Percentiles rank a stretch among this genome's conserved stretches.
phyloP scores from a whole-genome alignment of 2,329 filamentous ascomycete species.

The Pseudonectria foliicola region DNA sequence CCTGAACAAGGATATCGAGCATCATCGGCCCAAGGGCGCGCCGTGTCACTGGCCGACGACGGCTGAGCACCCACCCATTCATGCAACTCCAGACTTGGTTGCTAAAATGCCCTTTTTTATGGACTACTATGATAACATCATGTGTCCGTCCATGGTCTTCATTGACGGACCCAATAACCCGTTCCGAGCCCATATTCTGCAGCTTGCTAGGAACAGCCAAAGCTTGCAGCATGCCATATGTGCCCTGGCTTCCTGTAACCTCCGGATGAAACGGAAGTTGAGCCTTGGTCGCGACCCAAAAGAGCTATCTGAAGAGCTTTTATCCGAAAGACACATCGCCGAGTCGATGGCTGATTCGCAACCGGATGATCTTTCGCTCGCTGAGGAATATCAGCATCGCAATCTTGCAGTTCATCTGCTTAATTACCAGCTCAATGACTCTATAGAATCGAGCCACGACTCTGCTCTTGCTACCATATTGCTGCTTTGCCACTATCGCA shows the following conservation, averaged over 20 bases:
- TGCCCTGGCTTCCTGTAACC: conserved; percentile 79
- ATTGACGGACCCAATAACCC: conserved; percentile 84
- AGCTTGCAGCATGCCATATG: conserved; percentile 91
- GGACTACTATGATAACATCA: conserved; percentile 88
- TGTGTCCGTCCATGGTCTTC: conserved; percentile 85
- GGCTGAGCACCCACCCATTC: conserved; percentile 39
- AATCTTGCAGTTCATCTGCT: conserved; percentile 72
- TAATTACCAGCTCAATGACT: conserved; percentile 76
- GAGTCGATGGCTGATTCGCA: conserved; percentile 41
- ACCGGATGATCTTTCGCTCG: conserved; percentile 56
- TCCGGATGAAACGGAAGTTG: conserved; percentile 73
- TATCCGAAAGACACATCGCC: conserved; percentile 38
- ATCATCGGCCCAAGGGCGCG: conserved; percentile 36
- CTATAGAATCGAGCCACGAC: conserved; percentile 68
- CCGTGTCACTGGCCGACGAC: conserved; percentile 42
- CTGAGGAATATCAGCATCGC: conserved; percentile 79
- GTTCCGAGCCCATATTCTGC: conserved; percentile 75
- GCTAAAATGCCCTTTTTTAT: conserved; percentile 81
- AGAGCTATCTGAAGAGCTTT: conserved; percentile 40
- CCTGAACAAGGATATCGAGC: conserved; percentile 38
- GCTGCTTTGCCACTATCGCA: conserved; percentile 83
- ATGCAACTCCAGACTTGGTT: conserved; percentile 56
- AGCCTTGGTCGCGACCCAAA: conserved; percentile 51
- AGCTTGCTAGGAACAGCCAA: conserved; percentile 67
- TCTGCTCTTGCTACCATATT: conserved; percentile 82